Percentiles rank a stretch among this genome's conserved stretches.
Conservation (phyloP, 1,139 yeast genomes). For the Geotrichum fermentans region DNA sequence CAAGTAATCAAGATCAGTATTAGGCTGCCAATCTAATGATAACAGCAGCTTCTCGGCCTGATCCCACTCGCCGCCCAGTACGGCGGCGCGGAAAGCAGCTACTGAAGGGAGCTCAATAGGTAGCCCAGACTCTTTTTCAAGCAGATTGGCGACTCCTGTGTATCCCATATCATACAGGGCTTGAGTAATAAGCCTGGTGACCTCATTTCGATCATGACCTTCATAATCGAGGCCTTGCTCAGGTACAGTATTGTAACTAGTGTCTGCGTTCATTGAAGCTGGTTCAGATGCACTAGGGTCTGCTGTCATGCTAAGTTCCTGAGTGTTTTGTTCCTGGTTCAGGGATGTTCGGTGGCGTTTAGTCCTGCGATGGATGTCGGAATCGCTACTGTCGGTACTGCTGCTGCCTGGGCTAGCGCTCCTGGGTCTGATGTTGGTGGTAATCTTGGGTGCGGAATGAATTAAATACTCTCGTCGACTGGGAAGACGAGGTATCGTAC, state of each 20-base stretch:
- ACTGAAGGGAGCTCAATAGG: conserved; percentile 38
- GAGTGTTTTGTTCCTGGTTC: neutral
- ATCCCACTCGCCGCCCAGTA: conserved; percentile 45
- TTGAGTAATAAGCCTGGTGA: conserved; percentile 48
- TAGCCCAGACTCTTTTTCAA: conserved; percentile 44
- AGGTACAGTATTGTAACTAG: neutral
- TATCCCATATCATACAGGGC: conserved; percentile 49
- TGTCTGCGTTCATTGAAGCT: neutral
- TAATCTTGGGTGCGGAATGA: neutral
- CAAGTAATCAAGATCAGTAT: conserved; percentile 25
- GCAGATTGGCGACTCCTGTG: conserved; percentile 37
- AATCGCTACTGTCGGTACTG: neutral
- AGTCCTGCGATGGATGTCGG: neutral
- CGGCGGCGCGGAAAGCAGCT: conserved; percentile 39
- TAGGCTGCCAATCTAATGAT: conserved; percentile 32
- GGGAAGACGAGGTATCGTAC: conserved; percentile 6
- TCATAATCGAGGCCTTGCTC: conserved; percentile 34
- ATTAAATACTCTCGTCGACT: conserved; percentile 5
- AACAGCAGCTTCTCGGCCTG: conserved; percentile 39
- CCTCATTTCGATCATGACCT: conserved; percentile 41
- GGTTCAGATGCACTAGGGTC: neutral
- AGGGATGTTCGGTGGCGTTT: conserved; percentile 10
- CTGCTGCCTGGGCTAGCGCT: neutral
- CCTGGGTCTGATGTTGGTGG: neutral
- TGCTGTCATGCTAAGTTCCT: neutral